Conservation (phyloP, 208 protist species). For the Trypanosoma cruzi region DNA sequence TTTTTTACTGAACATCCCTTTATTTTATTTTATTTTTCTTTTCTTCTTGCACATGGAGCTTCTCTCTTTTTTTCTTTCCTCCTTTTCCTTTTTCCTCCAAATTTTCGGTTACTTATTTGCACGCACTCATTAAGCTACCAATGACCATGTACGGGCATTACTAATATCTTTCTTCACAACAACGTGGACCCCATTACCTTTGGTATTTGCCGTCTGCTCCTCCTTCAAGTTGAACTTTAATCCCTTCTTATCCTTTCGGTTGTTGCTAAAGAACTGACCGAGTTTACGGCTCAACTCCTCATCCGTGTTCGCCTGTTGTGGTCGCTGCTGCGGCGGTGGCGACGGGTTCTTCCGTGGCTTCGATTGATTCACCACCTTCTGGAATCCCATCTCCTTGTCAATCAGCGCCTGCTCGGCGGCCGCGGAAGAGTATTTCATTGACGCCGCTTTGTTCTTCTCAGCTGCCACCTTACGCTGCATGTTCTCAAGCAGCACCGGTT, state of each 20-base stretch:
- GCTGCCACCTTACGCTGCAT: conserved; percentile 30
- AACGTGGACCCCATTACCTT: conserved; percentile 34
- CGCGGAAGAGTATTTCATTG: neutral
- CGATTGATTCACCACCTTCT: conserved; percentile 33
- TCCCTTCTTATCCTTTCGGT: conserved; percentile 41
- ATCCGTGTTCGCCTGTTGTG: conserved; percentile 14
- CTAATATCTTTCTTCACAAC: conserved; percentile 54
- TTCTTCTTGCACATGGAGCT: neutral
- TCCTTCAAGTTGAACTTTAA: conserved; percentile 32
- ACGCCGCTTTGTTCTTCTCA: neutral
- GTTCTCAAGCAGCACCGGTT: conserved; percentile 49
- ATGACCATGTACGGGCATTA: conserved; percentile 46
- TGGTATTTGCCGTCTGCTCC: conserved; percentile 9
- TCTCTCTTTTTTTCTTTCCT: neutral
- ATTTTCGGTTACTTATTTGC: conserved; percentile 14
- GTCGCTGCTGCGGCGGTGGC: conserved; percentile 11
- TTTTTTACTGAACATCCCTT: too few species aligned
- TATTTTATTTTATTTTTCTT: neutral
- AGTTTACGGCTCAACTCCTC: conserved; percentile 80
- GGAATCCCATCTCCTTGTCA: conserved; percentile 59
- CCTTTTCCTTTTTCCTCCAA: neutral
- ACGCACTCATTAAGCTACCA: neutral
- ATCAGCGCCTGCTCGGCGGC: conserved; percentile 40
- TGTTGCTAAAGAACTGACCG: conserved; percentile 69
- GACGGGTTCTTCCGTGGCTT: conserved; percentile 15